Evolutionary conservation across 192 early-diverging fungal genomes (phyloP), one percentile per base, ranked within the genome.

Genomic region (Backusella luteola): DNA sequence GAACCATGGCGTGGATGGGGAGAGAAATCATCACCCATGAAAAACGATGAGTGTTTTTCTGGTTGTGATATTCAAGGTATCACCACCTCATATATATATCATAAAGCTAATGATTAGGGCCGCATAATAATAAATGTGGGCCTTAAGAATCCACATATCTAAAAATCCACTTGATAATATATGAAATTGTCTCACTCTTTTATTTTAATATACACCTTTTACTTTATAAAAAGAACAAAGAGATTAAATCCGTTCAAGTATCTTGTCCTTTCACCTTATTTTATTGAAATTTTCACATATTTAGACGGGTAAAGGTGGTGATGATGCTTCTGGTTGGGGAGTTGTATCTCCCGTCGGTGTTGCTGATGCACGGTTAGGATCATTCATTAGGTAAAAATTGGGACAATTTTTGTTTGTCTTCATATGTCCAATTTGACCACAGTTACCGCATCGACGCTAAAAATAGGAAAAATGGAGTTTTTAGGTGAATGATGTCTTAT

Each of bases 401-500:
- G 91, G 93, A 77, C 94, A 95, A 49, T 89, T 93, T 67, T 91
- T 91, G 83, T 94, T 95, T 7, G 94, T 95, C 80, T 94, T 95
- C 93, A 93, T 95, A 52, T 95, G 94, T n/a, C 94, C 94, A 23
- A 90, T 81, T 76, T 90, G 84, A 36, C 92, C 92, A 81, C 94
- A 95, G 77, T 94, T 93, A 72, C 94, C 92, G 79, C 94, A 95
- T 39, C 87, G 85, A 14, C 92, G 88, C 84, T 90, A 77, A n/a
- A 42, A 29, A 72, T 46, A 29, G 36, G 21, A 78, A 73, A 53
- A 73, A 34, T 15, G 15, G 0, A 19, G 44, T 42, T 23, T 39
- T 41, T 9, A n/a, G 11, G 44, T 41, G n/a, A 26, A 4, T 26
- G 19, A 42, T 75, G 17, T 29, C 69, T 12, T 69, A 7, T 46